These are phyloP conservation scores for Yamadazyma paraphyllophila DNA, from an alignment of 805 yeast genomes.

Conservation along the genomic window DNA sequence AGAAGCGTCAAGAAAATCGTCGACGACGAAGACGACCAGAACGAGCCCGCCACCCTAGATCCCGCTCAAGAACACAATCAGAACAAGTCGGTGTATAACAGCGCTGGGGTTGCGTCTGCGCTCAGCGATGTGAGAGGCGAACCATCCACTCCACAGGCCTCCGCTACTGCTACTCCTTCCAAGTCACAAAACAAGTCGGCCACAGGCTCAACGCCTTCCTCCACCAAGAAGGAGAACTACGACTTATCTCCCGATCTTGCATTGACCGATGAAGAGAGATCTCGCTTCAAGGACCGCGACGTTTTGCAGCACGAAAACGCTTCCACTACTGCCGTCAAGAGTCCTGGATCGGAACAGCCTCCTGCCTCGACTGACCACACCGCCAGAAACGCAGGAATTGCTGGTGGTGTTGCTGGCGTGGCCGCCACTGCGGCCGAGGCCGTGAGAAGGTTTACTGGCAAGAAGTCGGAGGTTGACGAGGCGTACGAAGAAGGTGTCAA, in stretches of 20 bases:
- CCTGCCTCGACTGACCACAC: constrained; percentile 2
- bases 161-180: no score
- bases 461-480: constrained; percentile 3
- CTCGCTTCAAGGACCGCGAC: background rate
- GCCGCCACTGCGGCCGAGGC: constrained; percentile 12
- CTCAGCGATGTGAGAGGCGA: constrained; percentile 4
- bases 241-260: constrained; percentile 4
- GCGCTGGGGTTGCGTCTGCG: constrained; percentile 24
- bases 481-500: constrained; percentile 20
- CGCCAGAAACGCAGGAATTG: constrained; percentile 11
- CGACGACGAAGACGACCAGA: background rate
- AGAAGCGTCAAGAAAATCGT: background rate
- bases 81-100: constrained; percentile 34
- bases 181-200: constrained; percentile 3
- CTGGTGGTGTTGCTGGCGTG: constrained; percentile 15
- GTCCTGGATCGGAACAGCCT: constrained; percentile 11
- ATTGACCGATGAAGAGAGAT: background rate
- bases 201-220: no score
- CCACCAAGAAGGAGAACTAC: background rate
- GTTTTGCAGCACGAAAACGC: constrained; percentile 9
- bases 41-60: constrained; percentile 14
- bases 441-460: background rate
- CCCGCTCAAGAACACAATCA: constrained; percentile 23
- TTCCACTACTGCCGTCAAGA: constrained; percentile 13
- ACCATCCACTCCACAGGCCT: no score